Base-by-base conservation (phyloP, 257 asterid species). In the Rubia yunnanensis region DNA sequence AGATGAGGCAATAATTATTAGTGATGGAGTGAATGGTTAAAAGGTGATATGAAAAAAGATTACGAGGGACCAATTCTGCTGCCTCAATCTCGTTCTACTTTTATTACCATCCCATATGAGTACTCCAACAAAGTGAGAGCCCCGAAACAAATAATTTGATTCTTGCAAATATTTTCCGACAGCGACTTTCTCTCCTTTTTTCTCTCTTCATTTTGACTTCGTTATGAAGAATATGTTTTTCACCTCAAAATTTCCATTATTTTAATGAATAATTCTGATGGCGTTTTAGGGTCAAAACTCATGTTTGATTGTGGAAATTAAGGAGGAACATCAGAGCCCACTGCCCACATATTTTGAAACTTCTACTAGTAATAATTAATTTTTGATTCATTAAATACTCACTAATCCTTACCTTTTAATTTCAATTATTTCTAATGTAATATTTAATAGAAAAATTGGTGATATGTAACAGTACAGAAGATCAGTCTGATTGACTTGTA, bases 311-410 rank as follows among this genome's bases (percentile, higher is more conserved):
- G 56, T 48, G 41, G 48, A 59, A 57, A 46, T 26, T 39, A n/a
- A 63, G 24, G 11, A 34, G 68, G 26, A 48, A 22, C 53, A 53
- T 60, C 22, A 27, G 65, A 75, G 75, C 71, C 74, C 81, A 68
- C 72, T 48, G 87, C 86, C 76, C 86, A 74, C 84, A 66, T 60
- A 1, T 11, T 70, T 77, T 74, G 87, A 82, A 81, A 72, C 68
- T 74, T 73, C 64, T 24, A n/a, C n/a, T n/a, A n/a, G n/a, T n/a
- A n/a, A n/a, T n/a, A n/a, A n/a, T n/a, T n/a, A n/a, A n/a, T n/a
- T n/a, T n/a, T n/a, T n/a, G n/a, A n/a, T n/a, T n/a, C n/a, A n/a
- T n/a, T n/a, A n/a, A n/a, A n/a, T n/a, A n/a, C n/a, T n/a, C n/a
- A n/a, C n/a, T n/a, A n/a, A n/a, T n/a, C n/a, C n/a, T n/a, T n/a